Evolutionary conservation across 495 filamentous ascomycete species (phyloP).

Genomic region (Parathielavia hyrcaniae): DNA sequence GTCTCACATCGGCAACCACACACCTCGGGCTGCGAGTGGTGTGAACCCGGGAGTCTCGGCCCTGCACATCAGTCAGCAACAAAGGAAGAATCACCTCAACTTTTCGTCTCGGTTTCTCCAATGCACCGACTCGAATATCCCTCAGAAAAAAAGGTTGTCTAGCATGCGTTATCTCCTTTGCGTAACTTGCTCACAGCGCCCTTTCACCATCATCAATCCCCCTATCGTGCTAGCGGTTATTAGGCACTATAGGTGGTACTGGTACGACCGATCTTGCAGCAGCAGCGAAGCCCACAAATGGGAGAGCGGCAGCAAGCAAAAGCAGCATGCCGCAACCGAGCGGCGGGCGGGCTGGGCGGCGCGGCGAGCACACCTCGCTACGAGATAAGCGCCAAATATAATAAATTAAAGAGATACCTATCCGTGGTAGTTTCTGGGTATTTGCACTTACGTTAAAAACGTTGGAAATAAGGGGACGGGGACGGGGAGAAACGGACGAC

Average conservation of each 20-base stretch:
- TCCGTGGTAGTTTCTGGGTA: no score
- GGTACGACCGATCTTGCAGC: background rate
- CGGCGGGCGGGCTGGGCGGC: no score
- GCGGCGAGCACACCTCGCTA: no score
- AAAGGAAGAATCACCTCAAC: background rate
- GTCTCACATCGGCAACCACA: no score
- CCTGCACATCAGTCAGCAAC: no score
- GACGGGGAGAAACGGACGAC: background rate
- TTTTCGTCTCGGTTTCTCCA: no score
- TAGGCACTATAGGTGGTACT: background rate
- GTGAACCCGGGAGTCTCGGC: no score
- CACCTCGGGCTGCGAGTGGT: no score
- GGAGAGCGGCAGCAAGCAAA: background rate
- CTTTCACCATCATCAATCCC: background rate
- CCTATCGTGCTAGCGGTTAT: background rate
- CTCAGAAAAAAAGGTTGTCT: no score
- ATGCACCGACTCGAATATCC: background rate
- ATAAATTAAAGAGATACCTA: no score
- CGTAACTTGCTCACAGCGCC: background rate
- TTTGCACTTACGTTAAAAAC: background rate
- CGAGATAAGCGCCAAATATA: background rate
- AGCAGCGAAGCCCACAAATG: no score
- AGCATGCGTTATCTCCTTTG: constrained; percentile 1
- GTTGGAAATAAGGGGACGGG: background rate
- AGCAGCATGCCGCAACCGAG: background rate